Evolutionary conservation across 2,329 filamentous ascomycete genomes (phyloP).

Genomic region (Biscogniauxia sp.): DNA sequence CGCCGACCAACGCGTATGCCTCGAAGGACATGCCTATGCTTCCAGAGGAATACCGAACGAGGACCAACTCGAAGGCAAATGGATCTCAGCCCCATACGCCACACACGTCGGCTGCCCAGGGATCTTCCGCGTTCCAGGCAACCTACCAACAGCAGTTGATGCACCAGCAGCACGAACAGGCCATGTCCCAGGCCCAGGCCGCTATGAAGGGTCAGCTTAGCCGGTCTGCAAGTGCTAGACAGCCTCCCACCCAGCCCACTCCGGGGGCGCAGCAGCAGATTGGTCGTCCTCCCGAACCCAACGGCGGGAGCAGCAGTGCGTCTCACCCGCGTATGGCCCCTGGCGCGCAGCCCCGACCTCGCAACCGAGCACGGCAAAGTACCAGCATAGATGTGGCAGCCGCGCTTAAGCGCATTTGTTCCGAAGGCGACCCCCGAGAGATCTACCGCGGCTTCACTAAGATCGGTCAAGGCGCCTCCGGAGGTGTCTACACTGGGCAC

Average conservation of each 20-base stretch:
- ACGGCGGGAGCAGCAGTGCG: constrained; percentile 23
- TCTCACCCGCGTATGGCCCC: constrained; percentile 38
- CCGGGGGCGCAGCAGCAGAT: constrained; percentile 50
- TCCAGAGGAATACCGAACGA: constrained; percentile 64
- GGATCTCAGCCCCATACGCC: constrained; percentile 49
- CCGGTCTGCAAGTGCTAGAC: constrained; percentile 71
- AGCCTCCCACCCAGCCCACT: constrained; percentile 49
- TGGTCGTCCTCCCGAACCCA: constrained; percentile 29
- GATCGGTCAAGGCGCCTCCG: constrained; percentile 95
- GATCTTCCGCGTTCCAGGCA: constrained; percentile 40
- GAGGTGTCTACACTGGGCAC: constrained; percentile 90
- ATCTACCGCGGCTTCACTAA: constrained; percentile 87
- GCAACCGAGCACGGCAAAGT: constrained; percentile 76
- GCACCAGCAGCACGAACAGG: constrained; percentile 85
- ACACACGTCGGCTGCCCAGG: constrained; percentile 44
- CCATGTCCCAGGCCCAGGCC: constrained; percentile 76
- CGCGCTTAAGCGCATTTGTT: constrained; percentile 85
- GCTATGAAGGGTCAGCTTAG: constrained; percentile 70
- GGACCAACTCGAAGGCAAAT: constrained; percentile 65
- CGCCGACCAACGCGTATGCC: constrained; percentile 42
- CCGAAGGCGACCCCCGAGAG: constrained; percentile 80
- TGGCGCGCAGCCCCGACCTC: constrained; percentile 59
- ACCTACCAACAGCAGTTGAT: constrained; percentile 61
- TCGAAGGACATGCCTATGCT: constrained; percentile 57
- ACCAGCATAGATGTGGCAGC: constrained; percentile 78